A percentile compares a stretch with the other conserved stretches of the same genome.
phyloP scores from a whole-genome alignment of 257 asterid species.

The Solanum rostratum region DNA sequence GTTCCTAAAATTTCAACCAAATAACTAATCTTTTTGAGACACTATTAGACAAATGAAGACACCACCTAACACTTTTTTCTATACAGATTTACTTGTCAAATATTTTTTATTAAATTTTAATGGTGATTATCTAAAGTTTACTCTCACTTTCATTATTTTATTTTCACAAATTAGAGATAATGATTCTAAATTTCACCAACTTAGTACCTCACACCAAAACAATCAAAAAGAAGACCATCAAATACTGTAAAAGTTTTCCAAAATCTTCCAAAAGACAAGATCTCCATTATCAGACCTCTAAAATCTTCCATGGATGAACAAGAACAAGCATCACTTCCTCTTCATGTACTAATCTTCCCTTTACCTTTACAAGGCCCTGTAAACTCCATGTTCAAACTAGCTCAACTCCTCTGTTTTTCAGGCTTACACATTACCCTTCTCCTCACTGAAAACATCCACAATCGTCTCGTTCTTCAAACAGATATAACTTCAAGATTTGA shows the following conservation, averaged over 20 bases:
- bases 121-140: no score
- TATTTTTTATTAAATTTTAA: no score
- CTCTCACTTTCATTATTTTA: background rate
- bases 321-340: slow-evolving; percentile 13
- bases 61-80: no score
- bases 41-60: no score
- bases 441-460: slow-evolving; percentile 31
- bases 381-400: slow-evolving; percentile 57
- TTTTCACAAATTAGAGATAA: background rate
- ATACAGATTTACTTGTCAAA: no score
- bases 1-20: no score
- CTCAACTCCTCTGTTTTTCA: slow-evolving; percentile 43
- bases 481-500: slow-evolving; percentile 23
- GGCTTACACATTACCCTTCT: slow-evolving; percentile 46
- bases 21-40: no score
- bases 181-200: background rate
- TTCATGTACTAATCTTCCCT: slow-evolving; percentile 62
- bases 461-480: slow-evolving; percentile 34
- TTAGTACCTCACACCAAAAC: background rate
- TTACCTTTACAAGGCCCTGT: slow-evolving; percentile 57
- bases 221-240: background rate
- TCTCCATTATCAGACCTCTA: background rate
- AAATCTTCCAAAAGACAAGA: background rate
- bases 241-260: background rate
- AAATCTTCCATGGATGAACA: background rate